These are phyloP conservation scores for Ceratocystis alfenasii DNA, from an alignment of 2,329 filamentous ascomycete genomes.

Conservation along the genomic window DNA sequence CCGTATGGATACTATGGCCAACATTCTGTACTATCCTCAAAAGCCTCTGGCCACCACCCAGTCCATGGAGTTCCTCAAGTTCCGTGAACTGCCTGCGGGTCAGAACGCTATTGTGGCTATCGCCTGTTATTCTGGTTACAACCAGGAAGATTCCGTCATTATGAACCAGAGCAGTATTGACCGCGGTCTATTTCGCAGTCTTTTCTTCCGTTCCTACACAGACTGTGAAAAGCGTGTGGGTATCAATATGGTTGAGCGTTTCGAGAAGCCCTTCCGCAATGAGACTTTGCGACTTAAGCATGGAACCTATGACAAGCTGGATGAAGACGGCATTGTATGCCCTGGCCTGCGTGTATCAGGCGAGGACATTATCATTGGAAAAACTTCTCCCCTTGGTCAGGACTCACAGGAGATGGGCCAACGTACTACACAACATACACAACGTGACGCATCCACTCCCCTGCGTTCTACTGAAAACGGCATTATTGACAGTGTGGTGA, in stretches of 20 bases:
- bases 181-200: conserved; percentile 87
- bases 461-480: conserved; percentile 92
- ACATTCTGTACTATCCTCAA: conserved; percentile 97
- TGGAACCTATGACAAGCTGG: conserved; percentile 92
- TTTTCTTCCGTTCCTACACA: conserved; percentile 96
- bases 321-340: conserved; percentile 88
- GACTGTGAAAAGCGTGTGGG: conserved; percentile 95
- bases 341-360: conserved; percentile 91
- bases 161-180: conserved; percentile 99
- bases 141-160: conserved; percentile 99
- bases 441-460: conserved; percentile 91
- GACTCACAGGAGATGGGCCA: conserved; percentile 91
- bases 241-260: conserved; percentile 81
- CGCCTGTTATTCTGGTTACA: conserved; percentile 94
- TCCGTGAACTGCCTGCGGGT: conserved; percentile 89
- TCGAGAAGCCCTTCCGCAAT: conserved; percentile 83
- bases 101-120: conserved; percentile 99
- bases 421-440: conserved; percentile 76
- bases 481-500: conserved; percentile 83
- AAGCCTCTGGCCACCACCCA: conserved; percentile 92
- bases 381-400: conserved; percentile 86
- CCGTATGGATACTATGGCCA: conserved; percentile 99
- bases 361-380: conserved; percentile 98
- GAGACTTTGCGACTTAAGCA: conserved; percentile 89
- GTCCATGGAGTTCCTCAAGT: conserved; percentile 98